Percentiles rank a stretch among this genome's conserved stretches.
phyloP scores from a whole-genome alignment of 139 green algal genomes.

The Tetraselmis chui region DNA sequence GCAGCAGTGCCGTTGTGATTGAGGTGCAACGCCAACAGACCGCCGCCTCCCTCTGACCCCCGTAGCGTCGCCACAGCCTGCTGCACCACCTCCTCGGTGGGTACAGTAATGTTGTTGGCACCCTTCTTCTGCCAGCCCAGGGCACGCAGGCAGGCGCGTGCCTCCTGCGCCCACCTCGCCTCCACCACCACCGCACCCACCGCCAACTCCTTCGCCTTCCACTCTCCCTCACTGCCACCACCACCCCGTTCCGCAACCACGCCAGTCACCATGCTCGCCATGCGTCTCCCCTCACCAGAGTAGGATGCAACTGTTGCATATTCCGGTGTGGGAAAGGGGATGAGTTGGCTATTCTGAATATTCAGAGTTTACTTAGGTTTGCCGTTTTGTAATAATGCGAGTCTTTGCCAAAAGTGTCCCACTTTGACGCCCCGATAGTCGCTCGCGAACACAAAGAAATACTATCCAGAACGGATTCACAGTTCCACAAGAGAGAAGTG shows the following conservation, averaged over 20 bases:
- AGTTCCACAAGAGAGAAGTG: too few relatives aligned
- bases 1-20: neutral
- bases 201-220: neutral
- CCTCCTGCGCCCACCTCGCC: neutral
- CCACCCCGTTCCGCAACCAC: neutral
- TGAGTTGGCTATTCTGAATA: too few relatives aligned
- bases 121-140: neutral
- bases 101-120: neutral
- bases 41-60: neutral
- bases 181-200: neutral
- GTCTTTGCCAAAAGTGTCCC: too few relatives aligned
- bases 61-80: neutral
- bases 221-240: neutral
- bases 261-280: too few relatives aligned
- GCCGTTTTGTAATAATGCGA: too few relatives aligned
- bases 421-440: too few relatives aligned
- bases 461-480: too few relatives aligned
- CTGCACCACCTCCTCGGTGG: neutral
- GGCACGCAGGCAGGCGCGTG: neutral
- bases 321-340: too few relatives aligned
- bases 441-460: too few relatives aligned
- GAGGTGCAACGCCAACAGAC: neutral
- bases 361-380: too few relatives aligned
- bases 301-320: too few relatives aligned
- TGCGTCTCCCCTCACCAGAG: too few relatives aligned